These are phyloP conservation scores for Geranium rotundifolium DNA, from an alignment of 345 rosid species.

Conservation along the genomic window DNA sequence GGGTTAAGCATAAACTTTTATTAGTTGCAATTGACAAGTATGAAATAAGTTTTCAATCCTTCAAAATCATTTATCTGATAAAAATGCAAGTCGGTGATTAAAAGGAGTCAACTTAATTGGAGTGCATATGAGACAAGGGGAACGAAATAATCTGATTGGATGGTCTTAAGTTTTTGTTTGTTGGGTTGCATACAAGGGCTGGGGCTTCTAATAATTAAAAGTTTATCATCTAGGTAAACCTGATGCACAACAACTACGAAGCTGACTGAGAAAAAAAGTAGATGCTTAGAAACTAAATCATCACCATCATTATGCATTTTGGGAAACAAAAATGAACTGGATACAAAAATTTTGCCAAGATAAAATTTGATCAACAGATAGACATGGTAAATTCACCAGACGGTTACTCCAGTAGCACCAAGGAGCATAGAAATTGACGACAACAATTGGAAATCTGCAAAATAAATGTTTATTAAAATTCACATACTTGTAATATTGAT, in stretches of 20 bases:
- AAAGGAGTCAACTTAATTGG: background rate
- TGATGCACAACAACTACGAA: too few relatives aligned
- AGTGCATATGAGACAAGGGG: background rate
- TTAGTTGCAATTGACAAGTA: background rate
- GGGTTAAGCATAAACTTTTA: too few relatives aligned
- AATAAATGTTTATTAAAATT: conserved; percentile 4
- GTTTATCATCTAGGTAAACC: too few relatives aligned
- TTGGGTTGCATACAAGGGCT: too few relatives aligned
- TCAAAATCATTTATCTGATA: background rate
- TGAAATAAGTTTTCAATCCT: background rate
- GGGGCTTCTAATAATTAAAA: too few relatives aligned
- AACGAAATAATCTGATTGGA: too few relatives aligned
- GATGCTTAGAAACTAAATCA: background rate
- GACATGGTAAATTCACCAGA: conserved; percentile 43
- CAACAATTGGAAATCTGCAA: conserved; percentile 77
- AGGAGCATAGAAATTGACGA: conserved; percentile 89
- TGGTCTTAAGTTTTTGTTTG: too few relatives aligned
- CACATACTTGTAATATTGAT: background rate
- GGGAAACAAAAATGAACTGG: background rate
- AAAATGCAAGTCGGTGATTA: background rate
- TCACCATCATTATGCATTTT: background rate
- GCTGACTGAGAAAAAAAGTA: background rate
- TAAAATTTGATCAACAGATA: too few relatives aligned
- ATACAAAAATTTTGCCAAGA: background rate
- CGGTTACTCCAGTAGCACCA: conserved; percentile 98